phyloP scores from a whole-genome alignment of 2,329 filamentous ascomycete species.

The Camillea tinctor region DNA sequence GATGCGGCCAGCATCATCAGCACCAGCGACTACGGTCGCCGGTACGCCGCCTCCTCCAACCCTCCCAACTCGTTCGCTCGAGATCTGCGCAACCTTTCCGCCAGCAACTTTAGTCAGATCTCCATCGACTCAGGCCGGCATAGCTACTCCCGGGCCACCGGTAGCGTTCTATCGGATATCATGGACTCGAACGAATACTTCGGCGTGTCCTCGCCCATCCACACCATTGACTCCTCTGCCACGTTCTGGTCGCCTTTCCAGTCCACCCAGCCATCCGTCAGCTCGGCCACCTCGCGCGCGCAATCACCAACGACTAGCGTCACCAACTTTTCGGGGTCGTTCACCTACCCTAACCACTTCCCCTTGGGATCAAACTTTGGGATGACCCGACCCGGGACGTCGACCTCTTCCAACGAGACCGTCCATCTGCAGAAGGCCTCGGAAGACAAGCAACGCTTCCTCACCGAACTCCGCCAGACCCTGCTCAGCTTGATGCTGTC shows the following conservation, averaged over 20 bases:
- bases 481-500: slow-evolving; percentile 83
- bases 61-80: slow-evolving; percentile 53
- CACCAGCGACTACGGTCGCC: slow-evolving; percentile 51
- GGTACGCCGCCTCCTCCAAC: slow-evolving; percentile 42
- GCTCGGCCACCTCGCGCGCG: slow-evolving; percentile 57
- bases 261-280: slow-evolving; percentile 61
- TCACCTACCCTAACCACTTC: slow-evolving; percentile 43
- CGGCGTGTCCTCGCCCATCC: slow-evolving; percentile 63
- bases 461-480: slow-evolving; percentile 73
- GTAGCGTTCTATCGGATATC: slow-evolving; percentile 60
- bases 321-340: slow-evolving; percentile 54
- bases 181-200: slow-evolving; percentile 72
- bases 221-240: slow-evolving; percentile 71
- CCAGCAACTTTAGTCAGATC: slow-evolving; percentile 65
- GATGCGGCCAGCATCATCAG: slow-evolving; percentile 55
- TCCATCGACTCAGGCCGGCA: slow-evolving; percentile 70
- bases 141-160: slow-evolving; percentile 50
- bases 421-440: slow-evolving; percentile 60
- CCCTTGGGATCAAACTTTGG: slow-evolving; percentile 46
- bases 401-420: slow-evolving; percentile 67
- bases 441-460: slow-evolving; percentile 74
- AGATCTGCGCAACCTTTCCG: slow-evolving; percentile 57
- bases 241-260: slow-evolving; percentile 92
- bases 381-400: slow-evolving; percentile 60
- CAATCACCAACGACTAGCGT: slow-evolving; percentile 63